These are phyloP conservation scores for Neurospora sp. DNA, from an alignment of 495 filamentous ascomycete genomes.

Conservation along the genomic window DNA sequence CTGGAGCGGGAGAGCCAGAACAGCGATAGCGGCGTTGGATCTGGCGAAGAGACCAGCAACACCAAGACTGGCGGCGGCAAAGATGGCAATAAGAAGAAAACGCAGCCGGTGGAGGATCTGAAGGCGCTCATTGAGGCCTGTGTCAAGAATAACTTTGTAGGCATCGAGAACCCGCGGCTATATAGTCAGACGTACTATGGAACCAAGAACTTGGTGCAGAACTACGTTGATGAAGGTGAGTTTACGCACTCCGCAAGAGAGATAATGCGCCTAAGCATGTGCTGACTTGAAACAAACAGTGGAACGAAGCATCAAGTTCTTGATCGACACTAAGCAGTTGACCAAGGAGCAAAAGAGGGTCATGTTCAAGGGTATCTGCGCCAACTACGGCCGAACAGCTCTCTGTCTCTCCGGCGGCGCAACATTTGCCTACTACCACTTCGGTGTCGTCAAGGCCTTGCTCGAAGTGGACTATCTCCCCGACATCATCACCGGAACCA, in stretches of 20 bases:
- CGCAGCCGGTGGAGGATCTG: conserved; percentile 53
- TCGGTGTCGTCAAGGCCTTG: conserved; percentile 84
- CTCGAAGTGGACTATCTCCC: conserved; percentile 80
- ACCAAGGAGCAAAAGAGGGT: conserved; percentile 62
- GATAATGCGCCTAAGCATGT: conserved; percentile 16
- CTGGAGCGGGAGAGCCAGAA: conserved; percentile 13
- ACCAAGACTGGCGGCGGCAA: conserved; percentile 6
- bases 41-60: conserved; percentile 18
- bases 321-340: conserved; percentile 56
- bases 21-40: neutral
- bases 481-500: conserved; percentile 91
- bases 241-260: neutral
- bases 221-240: conserved; percentile 72
- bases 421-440: conserved; percentile 93
- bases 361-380: conserved; percentile 79
- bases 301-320: conserved; percentile 51
- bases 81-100: conserved; percentile 23
- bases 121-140: conserved; percentile 71
- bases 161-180: conserved; percentile 84
- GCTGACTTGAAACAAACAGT: conserved; percentile 22
- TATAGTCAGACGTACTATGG: conserved; percentile 96
- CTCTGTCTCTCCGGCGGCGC: conserved; percentile 92
- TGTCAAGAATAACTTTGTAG: conserved; percentile 94
- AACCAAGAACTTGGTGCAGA: conserved; percentile 85
- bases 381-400: conserved; percentile 87